Percentiles rank a stretch among this genome's conserved stretches.
Conservation (phyloP, 345 rosid genomes). For the Rhizophora mangle region DNA sequence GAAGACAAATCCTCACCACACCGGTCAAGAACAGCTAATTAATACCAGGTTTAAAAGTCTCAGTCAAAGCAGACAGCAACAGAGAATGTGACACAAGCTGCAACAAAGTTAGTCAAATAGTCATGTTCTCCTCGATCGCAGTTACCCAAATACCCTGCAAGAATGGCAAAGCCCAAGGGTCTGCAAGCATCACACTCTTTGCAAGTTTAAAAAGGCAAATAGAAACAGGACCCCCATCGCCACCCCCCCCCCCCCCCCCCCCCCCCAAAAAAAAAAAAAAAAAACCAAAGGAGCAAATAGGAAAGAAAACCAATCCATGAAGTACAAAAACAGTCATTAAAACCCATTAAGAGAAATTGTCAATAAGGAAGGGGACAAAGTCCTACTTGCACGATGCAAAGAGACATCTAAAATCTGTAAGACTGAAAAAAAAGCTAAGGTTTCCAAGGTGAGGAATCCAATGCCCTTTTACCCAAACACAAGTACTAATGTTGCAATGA, state of each 20-base stretch:
- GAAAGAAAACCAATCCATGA: not conserved
- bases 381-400: not conserved
- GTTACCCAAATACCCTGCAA: conserved; percentile 8
- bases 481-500: not conserved
- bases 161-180: not conserved
- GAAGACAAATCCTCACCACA: not conserved
- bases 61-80: conserved; percentile 6
- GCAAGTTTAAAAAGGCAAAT: not conserved
- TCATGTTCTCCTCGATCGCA: not conserved
- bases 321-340: not conserved
- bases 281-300: too few species aligned
- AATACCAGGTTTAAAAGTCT: not conserved
- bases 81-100: not conserved
- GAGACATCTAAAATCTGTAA: conserved; percentile 9
- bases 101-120: conserved; percentile 5
- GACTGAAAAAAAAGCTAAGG: conserved; percentile 2
- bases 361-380: conserved; percentile 32
- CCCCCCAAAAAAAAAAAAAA: too few species aligned
- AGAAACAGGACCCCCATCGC: too few species aligned
- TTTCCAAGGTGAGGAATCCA: conserved; percentile 33
- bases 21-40: conserved; percentile 1
- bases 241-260: too few species aligned
- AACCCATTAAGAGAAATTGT: conserved; percentile 27
- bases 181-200: not conserved
- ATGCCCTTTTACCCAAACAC: conserved; percentile 22